phyloP scores from a whole-genome alignment of 2,329 filamentous ascomycete genomes.

The Hypoxylon sp. region DNA sequence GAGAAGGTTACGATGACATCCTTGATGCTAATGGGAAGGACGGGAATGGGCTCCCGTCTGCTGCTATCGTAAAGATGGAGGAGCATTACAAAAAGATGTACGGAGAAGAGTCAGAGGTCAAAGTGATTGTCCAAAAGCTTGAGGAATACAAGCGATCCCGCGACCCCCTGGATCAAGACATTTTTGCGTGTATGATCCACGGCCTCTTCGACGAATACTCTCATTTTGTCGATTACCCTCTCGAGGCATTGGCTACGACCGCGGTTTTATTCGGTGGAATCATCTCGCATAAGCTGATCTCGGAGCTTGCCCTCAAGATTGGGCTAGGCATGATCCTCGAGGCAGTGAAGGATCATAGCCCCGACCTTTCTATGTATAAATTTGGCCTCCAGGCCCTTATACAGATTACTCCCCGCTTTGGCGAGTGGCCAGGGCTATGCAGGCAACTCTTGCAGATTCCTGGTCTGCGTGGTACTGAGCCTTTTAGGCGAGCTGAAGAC shows the following conservation, averaged over 20 bases:
- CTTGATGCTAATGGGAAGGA: constrained; percentile 86
- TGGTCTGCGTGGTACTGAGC: constrained; percentile 84
- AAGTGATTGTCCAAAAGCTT: constrained; percentile 85
- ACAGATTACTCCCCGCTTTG: constrained; percentile 83
- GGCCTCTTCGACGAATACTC: constrained; percentile 97
- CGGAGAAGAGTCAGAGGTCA: constrained; percentile 86
- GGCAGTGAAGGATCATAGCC: constrained; percentile 85
- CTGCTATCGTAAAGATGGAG: constrained; percentile 92
- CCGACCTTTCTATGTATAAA: constrained; percentile 94
- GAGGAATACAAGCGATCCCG: constrained; percentile 89
- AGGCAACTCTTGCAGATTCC: constrained; percentile 85
- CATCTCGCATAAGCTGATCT: constrained; percentile 92
- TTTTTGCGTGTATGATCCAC: constrained; percentile 99
- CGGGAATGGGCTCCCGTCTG: constrained; percentile 82
- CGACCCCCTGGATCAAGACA: constrained; percentile 86
- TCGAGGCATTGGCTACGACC: constrained; percentile 95
- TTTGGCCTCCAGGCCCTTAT: constrained; percentile 96
- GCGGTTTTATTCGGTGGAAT: constrained; percentile 97
- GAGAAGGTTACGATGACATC: constrained; percentile 89
- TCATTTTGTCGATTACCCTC: constrained; percentile 93
- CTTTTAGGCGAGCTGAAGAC: constrained; percentile 84
- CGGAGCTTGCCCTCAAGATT: constrained; percentile 89
- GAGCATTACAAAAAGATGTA: constrained; percentile 99
- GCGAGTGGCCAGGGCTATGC: constrained; percentile 97
- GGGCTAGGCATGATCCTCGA: constrained; percentile 99